Percentiles rank a stretch among this genome's conserved stretches.
Conservation (phyloP, 1,284 basidiomycete genomes). For the Apiotrichum montevideense region DNA sequence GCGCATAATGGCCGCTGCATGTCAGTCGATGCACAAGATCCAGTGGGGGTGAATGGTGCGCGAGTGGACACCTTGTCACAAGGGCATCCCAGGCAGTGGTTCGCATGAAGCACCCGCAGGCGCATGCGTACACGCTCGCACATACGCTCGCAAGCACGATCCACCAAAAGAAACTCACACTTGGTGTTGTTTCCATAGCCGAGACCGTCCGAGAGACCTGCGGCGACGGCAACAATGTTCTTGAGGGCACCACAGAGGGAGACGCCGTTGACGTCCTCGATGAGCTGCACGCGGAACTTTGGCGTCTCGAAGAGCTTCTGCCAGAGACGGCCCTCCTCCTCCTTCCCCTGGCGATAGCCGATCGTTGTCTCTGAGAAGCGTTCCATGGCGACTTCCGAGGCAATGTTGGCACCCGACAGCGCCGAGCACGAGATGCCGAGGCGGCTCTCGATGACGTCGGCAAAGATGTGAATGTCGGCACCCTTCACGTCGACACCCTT, state of each 20-base stretch:
- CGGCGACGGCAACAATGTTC: constrained; percentile 55
- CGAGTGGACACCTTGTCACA: too few relatives aligned
- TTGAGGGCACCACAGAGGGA: constrained; percentile 56
- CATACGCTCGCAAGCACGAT: too few relatives aligned
- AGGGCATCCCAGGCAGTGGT: too few relatives aligned
- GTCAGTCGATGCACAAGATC: not conserved
- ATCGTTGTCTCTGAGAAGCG: constrained; percentile 55
- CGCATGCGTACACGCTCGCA: not conserved
- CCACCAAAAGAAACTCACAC: constrained; percentile 30
- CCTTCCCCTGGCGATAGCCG: constrained; percentile 49
- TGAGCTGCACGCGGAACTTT: constrained; percentile 52
- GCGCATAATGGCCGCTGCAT: constrained; percentile 54
- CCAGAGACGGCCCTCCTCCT: constrained; percentile 49
- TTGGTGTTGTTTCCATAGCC: constrained; percentile 57
- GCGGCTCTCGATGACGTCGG: constrained; percentile 54
- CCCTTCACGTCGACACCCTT: constrained; percentile 54
- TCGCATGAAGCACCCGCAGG: too few relatives aligned
- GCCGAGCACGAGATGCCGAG: constrained; percentile 54
- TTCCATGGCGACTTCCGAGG: constrained; percentile 53
- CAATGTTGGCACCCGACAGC: constrained; percentile 58
- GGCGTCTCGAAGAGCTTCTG: constrained; percentile 50
- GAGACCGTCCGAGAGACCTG: constrained; percentile 54
- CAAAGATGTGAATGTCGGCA: constrained; percentile 53
- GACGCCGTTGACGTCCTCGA: constrained; percentile 54
- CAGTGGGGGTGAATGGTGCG: too few relatives aligned